Evolutionary conservation across 371 early-diverging fungal species (phyloP).

Genomic region (Lichtheimia ramosa): DNA sequence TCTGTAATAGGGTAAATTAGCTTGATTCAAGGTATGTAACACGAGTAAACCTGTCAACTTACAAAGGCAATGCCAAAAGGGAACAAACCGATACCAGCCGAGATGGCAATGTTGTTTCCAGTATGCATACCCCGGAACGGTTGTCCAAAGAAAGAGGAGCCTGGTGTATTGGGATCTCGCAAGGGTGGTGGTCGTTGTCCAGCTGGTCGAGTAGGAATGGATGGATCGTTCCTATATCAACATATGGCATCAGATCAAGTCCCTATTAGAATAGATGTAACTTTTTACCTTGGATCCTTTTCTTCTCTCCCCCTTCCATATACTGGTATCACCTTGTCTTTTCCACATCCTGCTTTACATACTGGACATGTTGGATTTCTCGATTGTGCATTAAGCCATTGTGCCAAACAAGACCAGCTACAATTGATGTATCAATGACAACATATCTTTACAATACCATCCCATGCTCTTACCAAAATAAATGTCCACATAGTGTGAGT

Average conservation of each 20-base stretch:
- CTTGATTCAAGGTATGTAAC: not conserved
- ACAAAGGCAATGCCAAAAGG: constrained; percentile 62
- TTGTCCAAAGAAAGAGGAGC: constrained; percentile 40
- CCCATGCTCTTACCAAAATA: constrained; percentile 57
- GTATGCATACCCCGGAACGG: constrained; percentile 50
- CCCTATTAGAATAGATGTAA: not conserved
- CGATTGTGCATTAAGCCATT: constrained; percentile 31
- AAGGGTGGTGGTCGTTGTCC: constrained; percentile 70
- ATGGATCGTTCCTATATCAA: constrained; percentile 29
- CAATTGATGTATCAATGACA: not conserved
- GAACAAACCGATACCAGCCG: constrained; percentile 50
- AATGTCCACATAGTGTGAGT: constrained; percentile 72
- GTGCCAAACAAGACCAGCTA: constrained; percentile 39
- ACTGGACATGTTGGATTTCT: constrained; percentile 57
- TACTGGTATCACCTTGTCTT: constrained; percentile 76
- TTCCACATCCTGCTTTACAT: constrained; percentile 77
- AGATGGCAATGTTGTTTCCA: constrained; percentile 40
- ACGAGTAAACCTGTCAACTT: constrained; percentile 14
- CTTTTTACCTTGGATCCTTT: constrained; percentile 51
- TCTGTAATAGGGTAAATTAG: constrained; percentile 16
- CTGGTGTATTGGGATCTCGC: constrained; percentile 44
- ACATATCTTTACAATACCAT: not conserved
- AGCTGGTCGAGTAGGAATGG: constrained; percentile 67
- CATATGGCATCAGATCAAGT: not conserved
- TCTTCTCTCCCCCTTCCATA: constrained; percentile 75